Base-by-base conservation (phyloP, 306 rosid species). In the Dryas octopetala region DNA sequence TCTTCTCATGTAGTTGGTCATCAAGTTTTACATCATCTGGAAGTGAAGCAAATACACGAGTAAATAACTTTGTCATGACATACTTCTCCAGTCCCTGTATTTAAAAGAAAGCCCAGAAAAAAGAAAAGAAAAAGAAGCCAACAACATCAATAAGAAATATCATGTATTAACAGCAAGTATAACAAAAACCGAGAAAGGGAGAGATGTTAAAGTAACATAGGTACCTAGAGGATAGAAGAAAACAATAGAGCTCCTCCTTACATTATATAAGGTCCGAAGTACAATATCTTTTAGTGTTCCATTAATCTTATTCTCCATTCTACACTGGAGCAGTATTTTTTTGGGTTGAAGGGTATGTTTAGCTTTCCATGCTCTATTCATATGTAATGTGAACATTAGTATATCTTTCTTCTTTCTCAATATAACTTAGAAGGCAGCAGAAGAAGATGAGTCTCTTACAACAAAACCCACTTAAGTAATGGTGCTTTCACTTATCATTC, bases 31-130 rank as follows among this genome's bases (percentile, higher is more conserved):
- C 89, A 79, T 96, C 98, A 80, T 96, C 96, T 53, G 97, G 91
- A 81, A 88, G 55, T 48, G 97, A 87, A 84, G 98, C 93, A 96
- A 90, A 96, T 78, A 96, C 97, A 59, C 89, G 98, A 76, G 97
- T 62, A 87, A 88, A 96, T 80, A 96, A 85, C 89, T 96, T 96
- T 4, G 99, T 96, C 99, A 92, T 92, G 79, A 96, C 98, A 89
- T 96, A 96, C 88, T 96, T 96, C 97, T 96, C 99, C 87, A 96
- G 89, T 51, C 99, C 99, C 99, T 96, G 91, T 62, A 77, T 70
- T 79, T 45, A 72, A 77, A 52, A 73, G 68, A 83, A 74, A 66
- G 63, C 58, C 71, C 74, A 72, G 38, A 48, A 74, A 55, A 59
- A 60, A 75, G 65, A 13, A 71, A 63, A 82, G 72, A 67, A 9